Percentiles rank a stretch among this genome's conserved stretches.
These are phyloP conservation scores for Penicillium digitatum DNA, from an alignment of 2,329 filamentous ascomycete genomes.

Conservation along the genomic window DNA sequence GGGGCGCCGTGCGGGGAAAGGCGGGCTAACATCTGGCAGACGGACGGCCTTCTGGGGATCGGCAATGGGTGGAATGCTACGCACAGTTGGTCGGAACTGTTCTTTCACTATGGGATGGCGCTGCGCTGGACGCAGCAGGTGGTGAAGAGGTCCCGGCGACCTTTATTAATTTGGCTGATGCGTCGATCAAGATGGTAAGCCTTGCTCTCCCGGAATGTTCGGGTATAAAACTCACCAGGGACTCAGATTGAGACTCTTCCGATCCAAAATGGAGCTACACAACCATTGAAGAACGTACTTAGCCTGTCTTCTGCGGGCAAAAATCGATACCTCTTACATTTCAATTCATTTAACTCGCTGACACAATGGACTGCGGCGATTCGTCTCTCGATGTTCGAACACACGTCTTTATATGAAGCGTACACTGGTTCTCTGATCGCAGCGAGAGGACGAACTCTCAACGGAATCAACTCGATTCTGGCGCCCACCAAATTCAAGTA, in stretches of 20 bases:
- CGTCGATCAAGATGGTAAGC: slow-evolving; percentile 92
- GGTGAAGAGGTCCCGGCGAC: slow-evolving; percentile 82
- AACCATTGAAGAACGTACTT: slow-evolving; percentile 87
- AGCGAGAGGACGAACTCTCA: slow-evolving; percentile 82
- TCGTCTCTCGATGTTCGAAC: slow-evolving; percentile 88
- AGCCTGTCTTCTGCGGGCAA: slow-evolving; percentile 93
- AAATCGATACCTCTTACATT: slow-evolving; percentile 92
- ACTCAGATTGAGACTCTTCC: slow-evolving; percentile 79
- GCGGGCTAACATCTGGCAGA: slow-evolving; percentile 54
- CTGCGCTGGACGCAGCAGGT: slow-evolving; percentile 81
- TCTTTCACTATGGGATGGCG: slow-evolving; percentile 90
- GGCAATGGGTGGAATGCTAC: slow-evolving; percentile 95
- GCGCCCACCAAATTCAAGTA: slow-evolving; percentile 71
- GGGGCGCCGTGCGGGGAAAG: background rate
- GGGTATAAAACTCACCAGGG: background rate
- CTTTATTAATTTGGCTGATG: slow-evolving; percentile 96
- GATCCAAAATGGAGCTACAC: slow-evolving; percentile 70
- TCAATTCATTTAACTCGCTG: slow-evolving; percentile 88
- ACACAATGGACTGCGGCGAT: slow-evolving; percentile 96
- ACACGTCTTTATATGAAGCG: slow-evolving; percentile 87
- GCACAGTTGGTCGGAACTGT: slow-evolving; percentile 94
- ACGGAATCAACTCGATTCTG: slow-evolving; percentile 87
- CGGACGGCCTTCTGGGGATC: slow-evolving; percentile 77
- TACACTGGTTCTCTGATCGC: slow-evolving; percentile 95
- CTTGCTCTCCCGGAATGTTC: background rate